Base-by-base conservation (phyloP, 495 filamentous ascomycete species). In the Penicillium tannophilum region DNA sequence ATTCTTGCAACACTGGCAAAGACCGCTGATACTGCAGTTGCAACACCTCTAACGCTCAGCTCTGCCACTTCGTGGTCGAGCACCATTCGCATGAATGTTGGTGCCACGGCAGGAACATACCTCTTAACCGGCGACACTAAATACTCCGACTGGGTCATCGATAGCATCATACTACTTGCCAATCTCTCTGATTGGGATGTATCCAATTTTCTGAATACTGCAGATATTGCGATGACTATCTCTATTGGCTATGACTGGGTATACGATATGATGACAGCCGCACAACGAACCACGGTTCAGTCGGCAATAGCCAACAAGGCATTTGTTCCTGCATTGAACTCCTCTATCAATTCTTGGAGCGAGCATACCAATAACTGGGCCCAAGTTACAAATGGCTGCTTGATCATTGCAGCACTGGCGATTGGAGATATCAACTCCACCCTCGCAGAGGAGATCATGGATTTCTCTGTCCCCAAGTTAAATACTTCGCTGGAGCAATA, bases 361-460 rank as follows among this genome's bases (percentile, higher is more conserved):
- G 44, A 47, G 14, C 44, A 47, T 47, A 47, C 44, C 44, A 47
- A 47, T n/a, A 47, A 47, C 12, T 47, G 44, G 44, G 44, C 44
- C 9, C 44, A 47, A 12, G 44, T 47, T 1, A 47, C 44, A 2
- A 26, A 47, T 16, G 44, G 20, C 4, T 47, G 44, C 20, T 26
- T 47, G 8, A 47, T 47, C 23, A 23, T 47, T 12, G 44, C 20
- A 4, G n/a, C 44, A 2, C 12, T 47, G 10, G 44, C 44, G 3
- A 47, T 47, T 14, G 44, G 44, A 47, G 44, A 47, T 20, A 26
- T 14, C 10, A 47, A 47, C 23, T n/a, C 44, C 6, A 47, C 44
- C 3, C 20, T 47, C 3, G 44, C 44, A 24, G 10, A 47, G 1
- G 20, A 26, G 4, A 47, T 47, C 20, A 9, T 47, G 12, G 44